A percentile compares a stretch with the other conserved stretches of the same genome.
These are phyloP conservation scores for Climacium dendroides DNA, from an alignment of 225 moss, liverwort and hornwort species.

Conservation along the genomic window DNA sequence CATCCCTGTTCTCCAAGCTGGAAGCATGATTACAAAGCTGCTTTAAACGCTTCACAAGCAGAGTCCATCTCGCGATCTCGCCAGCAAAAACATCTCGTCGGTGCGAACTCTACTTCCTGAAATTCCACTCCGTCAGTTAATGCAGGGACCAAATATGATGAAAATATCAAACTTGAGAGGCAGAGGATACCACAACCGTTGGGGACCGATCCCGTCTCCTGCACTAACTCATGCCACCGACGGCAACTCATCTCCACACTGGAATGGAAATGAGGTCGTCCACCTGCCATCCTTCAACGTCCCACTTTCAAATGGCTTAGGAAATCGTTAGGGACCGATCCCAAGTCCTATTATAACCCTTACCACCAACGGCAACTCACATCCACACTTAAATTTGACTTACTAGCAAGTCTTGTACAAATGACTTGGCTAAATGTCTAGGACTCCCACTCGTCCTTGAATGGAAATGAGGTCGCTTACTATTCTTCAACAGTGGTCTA, in stretches of 20 bases:
- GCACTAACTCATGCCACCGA: not conserved
- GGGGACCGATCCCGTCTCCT: not conserved
- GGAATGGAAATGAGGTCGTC: not conserved
- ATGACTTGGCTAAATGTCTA: too few relatives aligned
- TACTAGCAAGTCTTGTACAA: too few relatives aligned
- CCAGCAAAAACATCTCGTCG: slow-evolving; percentile 78
- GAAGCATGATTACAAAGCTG: slow-evolving; percentile 38
- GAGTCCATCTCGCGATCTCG: slow-evolving; percentile 58
- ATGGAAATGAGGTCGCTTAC: too few relatives aligned
- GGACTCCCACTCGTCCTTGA: too few relatives aligned
- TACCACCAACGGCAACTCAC: too few relatives aligned
- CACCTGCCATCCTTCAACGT: not conserved
- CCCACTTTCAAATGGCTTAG: not conserved
- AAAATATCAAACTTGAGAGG: not conserved
- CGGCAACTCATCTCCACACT: not conserved
- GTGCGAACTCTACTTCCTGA: slow-evolving; percentile 89
- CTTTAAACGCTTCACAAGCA: slow-evolving; percentile 37
- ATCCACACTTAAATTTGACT: too few relatives aligned
- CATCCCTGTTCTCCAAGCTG: slow-evolving; percentile 37
- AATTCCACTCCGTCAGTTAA: not conserved
- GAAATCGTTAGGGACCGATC: too few relatives aligned
- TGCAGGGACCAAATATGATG: not conserved
- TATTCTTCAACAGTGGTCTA: too few relatives aligned
- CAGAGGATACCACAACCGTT: not conserved
- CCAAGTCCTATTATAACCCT: too few relatives aligned